phyloP scores from a whole-genome alignment of 106 monocot species.

The Amphibolis antarctica region DNA sequence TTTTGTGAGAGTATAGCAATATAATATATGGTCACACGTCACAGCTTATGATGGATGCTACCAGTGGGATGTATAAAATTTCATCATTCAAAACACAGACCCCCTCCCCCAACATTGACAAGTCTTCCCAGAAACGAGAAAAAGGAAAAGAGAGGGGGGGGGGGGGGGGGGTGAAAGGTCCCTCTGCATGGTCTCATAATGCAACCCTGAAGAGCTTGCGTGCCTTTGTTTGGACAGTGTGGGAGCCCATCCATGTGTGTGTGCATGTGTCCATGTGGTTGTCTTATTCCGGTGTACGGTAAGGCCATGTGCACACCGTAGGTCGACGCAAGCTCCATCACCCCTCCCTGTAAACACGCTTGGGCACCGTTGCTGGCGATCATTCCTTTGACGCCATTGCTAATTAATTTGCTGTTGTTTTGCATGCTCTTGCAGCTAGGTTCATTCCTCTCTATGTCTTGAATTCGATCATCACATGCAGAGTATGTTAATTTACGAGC shows the following conservation, averaged over 20 bases:
- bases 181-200: conserved; percentile 4
- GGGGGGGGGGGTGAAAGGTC: conserved; percentile 1
- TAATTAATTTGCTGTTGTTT: no score
- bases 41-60: no score
- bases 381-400: no score
- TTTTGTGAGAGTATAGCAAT: neutral
- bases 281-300: neutral
- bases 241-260: conserved; percentile 50
- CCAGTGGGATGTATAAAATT: neutral
- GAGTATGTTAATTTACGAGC: no score
- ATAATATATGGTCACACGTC: neutral
- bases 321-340: neutral
- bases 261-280: conserved; percentile 19
- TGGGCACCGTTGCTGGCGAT: no score
- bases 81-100: neutral
- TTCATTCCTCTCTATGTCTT: no score
- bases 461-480: no score
- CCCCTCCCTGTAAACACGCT: neutral
- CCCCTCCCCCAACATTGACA: neutral
- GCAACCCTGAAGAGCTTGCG: conserved; percentile 4
- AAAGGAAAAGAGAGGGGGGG: neutral
- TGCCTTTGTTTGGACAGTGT: conserved; percentile 15
- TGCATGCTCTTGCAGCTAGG: no score
- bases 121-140: conserved; percentile 1
- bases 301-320: neutral